Evolutionary conservation across 2,329 filamentous ascomycete species (phyloP).

Genomic region (Fusarium sp.): DNA sequence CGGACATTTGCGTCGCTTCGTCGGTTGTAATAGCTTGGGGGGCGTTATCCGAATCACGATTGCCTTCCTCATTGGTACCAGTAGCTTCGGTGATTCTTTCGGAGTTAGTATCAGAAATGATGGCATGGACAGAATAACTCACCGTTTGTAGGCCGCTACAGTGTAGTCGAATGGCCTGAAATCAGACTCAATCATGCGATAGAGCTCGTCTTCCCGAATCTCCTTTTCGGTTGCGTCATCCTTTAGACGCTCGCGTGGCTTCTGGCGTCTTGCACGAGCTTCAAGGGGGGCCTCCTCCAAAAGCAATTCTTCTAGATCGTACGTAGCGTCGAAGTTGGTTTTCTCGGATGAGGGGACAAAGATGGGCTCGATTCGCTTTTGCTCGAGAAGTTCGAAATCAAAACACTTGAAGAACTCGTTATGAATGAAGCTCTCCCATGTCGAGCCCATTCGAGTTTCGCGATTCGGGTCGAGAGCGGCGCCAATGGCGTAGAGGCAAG

Average conservation of each 20-base stretch:
- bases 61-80: slow-evolving; percentile 27
- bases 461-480: slow-evolving; percentile 84
- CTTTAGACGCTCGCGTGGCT: slow-evolving; percentile 89
- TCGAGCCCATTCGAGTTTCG: slow-evolving; percentile 82
- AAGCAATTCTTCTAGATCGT: slow-evolving; percentile 92
- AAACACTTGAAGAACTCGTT: slow-evolving; percentile 90
- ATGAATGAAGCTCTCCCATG: slow-evolving; percentile 85
- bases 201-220: slow-evolving; percentile 92
- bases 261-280: slow-evolving; percentile 90
- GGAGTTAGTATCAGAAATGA: slow-evolving; percentile 31
- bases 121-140: slow-evolving; percentile 46
- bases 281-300: slow-evolving; percentile 95
- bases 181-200: slow-evolving; percentile 91
- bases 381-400: slow-evolving; percentile 85
- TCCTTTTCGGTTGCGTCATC: slow-evolving; percentile 96
- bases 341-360: slow-evolving; percentile 96
- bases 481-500: slow-evolving; percentile 89
- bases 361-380: slow-evolving; percentile 88
- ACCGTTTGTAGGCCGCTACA: slow-evolving; percentile 79
- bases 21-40: slow-evolving; percentile 65
- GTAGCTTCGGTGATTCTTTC: slow-evolving; percentile 53
- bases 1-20: slow-evolving; percentile 57
- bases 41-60: slow-evolving; percentile 29
- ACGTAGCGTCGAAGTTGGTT: slow-evolving; percentile 98
- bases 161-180: slow-evolving; percentile 98